Evolutionary conservation across 305 asterid genomes (phyloP).

Genomic region (Fraxinus paxiana): DNA sequence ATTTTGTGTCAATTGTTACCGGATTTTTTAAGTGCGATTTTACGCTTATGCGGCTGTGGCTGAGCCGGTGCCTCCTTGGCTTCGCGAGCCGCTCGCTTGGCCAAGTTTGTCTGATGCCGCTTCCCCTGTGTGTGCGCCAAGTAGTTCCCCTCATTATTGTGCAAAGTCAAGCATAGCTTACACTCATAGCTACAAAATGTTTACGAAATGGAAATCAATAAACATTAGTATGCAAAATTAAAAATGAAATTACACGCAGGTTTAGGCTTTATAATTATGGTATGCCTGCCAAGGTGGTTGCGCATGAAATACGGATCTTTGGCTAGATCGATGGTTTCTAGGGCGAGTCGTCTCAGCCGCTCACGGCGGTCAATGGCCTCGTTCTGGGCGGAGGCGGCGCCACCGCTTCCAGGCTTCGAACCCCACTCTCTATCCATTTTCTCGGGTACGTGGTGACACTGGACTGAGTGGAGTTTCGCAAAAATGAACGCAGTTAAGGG

Average conservation of each 20-base stretch:
- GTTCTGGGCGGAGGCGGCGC: constrained; percentile 91
- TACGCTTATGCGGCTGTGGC: constrained; percentile 97
- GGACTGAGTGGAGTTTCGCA: background rate
- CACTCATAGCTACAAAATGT: constrained; percentile 66
- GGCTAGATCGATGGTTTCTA: constrained; percentile 84
- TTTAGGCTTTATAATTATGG: constrained; percentile 18
- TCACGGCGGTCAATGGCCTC: constrained; percentile 95
- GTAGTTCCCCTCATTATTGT: constrained; percentile 95
- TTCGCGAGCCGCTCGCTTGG: constrained; percentile 98
- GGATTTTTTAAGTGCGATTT: constrained; percentile 52
- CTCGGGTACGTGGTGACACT: background rate
- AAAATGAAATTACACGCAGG: background rate
- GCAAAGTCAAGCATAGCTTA: constrained; percentile 86
- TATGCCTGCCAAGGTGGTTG: constrained; percentile 81
- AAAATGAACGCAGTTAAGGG: background rate
- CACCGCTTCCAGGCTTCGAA: constrained; percentile 96
- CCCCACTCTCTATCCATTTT: constrained; percentile 95
- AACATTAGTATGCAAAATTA: background rate
- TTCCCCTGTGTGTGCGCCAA: constrained; percentile 96
- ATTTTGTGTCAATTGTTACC: constrained; percentile 36
- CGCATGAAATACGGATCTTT: constrained; percentile 98
- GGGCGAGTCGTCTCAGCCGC: constrained; percentile 77
- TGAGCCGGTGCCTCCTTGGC: constrained; percentile 95
- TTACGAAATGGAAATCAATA: background rate
- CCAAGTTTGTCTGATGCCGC: constrained; percentile 95